Conservation (phyloP, 1,139 yeast genomes). For the Meyerozyma carpophila region DNA sequence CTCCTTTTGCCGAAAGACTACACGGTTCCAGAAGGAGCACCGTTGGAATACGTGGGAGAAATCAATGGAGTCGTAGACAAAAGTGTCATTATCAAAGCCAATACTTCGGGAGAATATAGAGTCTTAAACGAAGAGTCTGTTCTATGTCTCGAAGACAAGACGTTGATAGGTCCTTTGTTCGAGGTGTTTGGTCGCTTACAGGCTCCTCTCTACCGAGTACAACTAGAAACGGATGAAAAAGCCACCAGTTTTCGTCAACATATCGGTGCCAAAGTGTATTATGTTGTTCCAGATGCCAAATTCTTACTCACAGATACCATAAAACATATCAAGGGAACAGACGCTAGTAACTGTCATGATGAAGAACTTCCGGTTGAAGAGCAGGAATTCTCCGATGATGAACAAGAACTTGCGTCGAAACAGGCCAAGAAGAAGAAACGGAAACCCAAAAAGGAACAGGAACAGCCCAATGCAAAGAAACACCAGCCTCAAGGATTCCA, state of each 20-base stretch:
- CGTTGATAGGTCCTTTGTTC: constrained; percentile 72
- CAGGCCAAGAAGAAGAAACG: constrained; percentile 55
- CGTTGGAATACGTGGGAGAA: constrained; percentile 71
- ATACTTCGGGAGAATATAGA: constrained; percentile 78
- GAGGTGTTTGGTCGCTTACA: constrained; percentile 91
- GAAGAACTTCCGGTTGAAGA: constrained; percentile 92
- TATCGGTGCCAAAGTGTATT: constrained; percentile 59
- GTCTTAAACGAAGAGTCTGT: constrained; percentile 79
- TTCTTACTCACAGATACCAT: constrained; percentile 74
- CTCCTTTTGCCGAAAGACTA: constrained; percentile 69
- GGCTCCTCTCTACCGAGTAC: constrained; percentile 76
- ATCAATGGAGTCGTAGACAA: constrained; percentile 66
- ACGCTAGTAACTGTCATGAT: constrained; percentile 91
- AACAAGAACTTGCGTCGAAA: constrained; percentile 59
- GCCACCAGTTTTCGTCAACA: constrained; percentile 37
- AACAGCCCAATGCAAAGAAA: constrained; percentile 5
- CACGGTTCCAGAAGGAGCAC: constrained; percentile 50
- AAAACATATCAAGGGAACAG: constrained; percentile 74
- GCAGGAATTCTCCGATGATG: constrained; percentile 94
- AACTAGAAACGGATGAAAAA: constrained; percentile 53
- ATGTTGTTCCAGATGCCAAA: constrained; percentile 76
- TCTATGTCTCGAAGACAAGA: constrained; percentile 69
- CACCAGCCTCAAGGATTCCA: constrained; percentile 13
- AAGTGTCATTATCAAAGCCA: constrained; percentile 68
- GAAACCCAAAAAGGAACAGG: constrained; percentile 31